Percentiles rank a stretch among this genome's conserved stretches.
Evolutionary conservation across 2,329 filamentous ascomycete genomes (phyloP).

Genomic region (Stylonectria norvegica): DNA sequence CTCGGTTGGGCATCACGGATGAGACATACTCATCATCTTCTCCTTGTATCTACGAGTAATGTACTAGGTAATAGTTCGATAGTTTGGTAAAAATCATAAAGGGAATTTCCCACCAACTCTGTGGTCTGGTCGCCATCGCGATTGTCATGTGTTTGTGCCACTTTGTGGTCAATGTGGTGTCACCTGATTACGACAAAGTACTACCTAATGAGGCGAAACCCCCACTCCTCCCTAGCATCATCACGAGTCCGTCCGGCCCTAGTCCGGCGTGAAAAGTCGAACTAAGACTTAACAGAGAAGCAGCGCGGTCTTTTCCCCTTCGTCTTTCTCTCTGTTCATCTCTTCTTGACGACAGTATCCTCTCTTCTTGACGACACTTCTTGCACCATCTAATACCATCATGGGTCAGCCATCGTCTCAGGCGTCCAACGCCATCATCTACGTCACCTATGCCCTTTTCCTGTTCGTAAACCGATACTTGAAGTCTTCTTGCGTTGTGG

Average conservation of each 20-base stretch:
- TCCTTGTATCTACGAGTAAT: slow-evolving; percentile 1
- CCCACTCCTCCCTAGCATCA: background rate
- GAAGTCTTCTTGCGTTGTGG: background rate
- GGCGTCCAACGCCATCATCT: slow-evolving; percentile 82
- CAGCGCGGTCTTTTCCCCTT: background rate
- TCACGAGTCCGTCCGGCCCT: slow-evolving; percentile 1
- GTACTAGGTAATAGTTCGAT: background rate
- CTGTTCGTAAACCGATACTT: slow-evolving; percentile 52
- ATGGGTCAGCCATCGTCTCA: slow-evolving; percentile 74
- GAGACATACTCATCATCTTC: slow-evolving; percentile 1
- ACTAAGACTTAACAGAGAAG: background rate
- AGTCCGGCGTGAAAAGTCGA: background rate
- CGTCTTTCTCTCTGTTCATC: background rate
- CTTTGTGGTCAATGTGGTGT: background rate
- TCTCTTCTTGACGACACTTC: background rate
- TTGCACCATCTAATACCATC: slow-evolving; percentile 9
- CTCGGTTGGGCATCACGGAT: slow-evolving; percentile 1
- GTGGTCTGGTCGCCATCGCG: background rate
- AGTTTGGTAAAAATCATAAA: background rate
- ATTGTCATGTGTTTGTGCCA: background rate
- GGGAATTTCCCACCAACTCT: slow-evolving; percentile 1
- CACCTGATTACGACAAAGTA: background rate
- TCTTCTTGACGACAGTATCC: background rate
- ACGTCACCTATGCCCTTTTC: slow-evolving; percentile 73
- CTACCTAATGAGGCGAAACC: background rate